Evolutionary conservation across 2,329 filamentous ascomycete genomes (phyloP).

Genomic region (Cladosporium oxysporum): DNA sequence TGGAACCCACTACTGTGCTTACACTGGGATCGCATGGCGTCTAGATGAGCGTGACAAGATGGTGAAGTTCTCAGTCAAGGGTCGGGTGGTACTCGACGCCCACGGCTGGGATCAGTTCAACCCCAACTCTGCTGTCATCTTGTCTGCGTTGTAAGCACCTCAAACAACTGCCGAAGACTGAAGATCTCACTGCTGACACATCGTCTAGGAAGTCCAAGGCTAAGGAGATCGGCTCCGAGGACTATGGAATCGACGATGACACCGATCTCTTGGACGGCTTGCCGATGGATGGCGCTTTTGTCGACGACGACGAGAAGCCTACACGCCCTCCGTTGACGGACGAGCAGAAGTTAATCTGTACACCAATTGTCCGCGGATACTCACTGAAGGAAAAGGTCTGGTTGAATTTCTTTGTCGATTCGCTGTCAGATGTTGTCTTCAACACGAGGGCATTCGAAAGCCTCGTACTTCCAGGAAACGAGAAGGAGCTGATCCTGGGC

Average conservation of each 20-base stretch:
- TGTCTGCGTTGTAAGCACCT: background rate
- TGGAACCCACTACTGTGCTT: too few species aligned
- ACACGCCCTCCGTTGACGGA: slow-evolving; percentile 29
- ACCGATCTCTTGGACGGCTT: too few species aligned
- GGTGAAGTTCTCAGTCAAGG: too few species aligned
- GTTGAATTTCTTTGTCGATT: slow-evolving; percentile 44
- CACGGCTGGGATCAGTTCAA: too few species aligned
- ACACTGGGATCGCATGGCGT: too few species aligned
- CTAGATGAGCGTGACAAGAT: too few species aligned
- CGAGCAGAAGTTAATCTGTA: slow-evolving; percentile 39
- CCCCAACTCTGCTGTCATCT: background rate
- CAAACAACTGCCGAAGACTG: background rate
- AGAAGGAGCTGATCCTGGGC: slow-evolving; percentile 50
- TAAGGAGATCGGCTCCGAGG: background rate
- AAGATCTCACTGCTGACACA: background rate
- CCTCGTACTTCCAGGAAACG: too few species aligned
- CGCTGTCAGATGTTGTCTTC: slow-evolving; percentile 47
- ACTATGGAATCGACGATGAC: background rate
- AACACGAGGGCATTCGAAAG: slow-evolving; percentile 30
- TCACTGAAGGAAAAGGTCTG: slow-evolving; percentile 47
- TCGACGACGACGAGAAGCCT: slow-evolving; percentile 31
- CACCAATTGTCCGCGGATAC: slow-evolving; percentile 37
- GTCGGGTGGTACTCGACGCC: too few species aligned
- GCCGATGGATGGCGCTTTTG: slow-evolving; percentile 9
- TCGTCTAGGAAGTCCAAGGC: background rate